Evolutionary conservation across 352 stramenopile genomes (phyloP).

Genomic region (Phytophthora pluvialis): DNA sequence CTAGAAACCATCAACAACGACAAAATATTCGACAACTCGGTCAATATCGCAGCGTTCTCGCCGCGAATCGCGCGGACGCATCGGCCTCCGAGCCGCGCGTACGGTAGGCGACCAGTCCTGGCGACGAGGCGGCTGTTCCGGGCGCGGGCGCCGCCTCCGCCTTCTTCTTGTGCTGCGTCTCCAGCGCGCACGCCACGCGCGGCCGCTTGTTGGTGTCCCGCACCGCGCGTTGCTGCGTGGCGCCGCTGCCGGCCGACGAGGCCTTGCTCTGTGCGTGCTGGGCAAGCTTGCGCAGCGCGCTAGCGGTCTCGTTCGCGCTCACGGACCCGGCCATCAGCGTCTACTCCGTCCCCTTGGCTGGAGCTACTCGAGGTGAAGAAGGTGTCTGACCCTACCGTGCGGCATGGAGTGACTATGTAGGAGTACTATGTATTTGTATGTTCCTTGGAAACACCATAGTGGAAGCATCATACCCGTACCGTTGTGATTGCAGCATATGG

Average conservation of each 20-base stretch:
- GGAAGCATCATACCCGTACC: no score
- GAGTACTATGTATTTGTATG: background rate
- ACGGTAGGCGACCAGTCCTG: conserved; percentile 7
- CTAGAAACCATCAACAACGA: conserved; percentile 10
- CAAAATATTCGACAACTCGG: background rate
- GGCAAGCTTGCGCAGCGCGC: conserved; percentile 14
- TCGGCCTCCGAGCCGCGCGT: background rate
- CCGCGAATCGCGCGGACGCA: background rate
- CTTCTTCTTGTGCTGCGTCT: conserved; percentile 26
- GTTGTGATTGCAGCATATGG: no score
- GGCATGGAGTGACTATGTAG: background rate
- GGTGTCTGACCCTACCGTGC: background rate
- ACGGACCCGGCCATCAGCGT: conserved; percentile 14
- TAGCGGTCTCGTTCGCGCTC: conserved; percentile 21
- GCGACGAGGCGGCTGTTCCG: background rate
- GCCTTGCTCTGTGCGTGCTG: conserved; percentile 11
- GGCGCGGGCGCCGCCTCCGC: conserved; percentile 5
- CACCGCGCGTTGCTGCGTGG: background rate
- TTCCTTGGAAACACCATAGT: background rate
- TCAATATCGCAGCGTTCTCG: background rate
- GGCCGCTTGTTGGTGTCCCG: conserved; percentile 38
- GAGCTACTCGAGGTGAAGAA: background rate
- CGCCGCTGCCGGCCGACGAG: background rate
- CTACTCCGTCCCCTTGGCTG: background rate
- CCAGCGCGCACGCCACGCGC: conserved; percentile 18